Percentiles rank a stretch among this genome's conserved stretches.
These are phyloP conservation scores for Brachypodium distachyon DNA, from an alignment of 202 grass and related monocot species.

Conservation along the genomic window DNA sequence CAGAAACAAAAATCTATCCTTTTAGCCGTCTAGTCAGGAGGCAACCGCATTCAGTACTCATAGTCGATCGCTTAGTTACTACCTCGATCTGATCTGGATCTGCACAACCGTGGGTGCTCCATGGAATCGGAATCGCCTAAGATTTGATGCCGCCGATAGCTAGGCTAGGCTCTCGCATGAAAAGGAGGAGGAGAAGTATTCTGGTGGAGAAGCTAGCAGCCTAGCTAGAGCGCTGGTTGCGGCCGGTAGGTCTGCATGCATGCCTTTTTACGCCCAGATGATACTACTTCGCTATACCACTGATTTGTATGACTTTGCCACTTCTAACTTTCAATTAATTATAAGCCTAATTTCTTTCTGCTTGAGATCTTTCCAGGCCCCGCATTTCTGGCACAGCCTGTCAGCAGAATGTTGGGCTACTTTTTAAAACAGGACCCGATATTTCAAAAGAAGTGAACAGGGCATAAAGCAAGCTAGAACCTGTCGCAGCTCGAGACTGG, in stretches of 20 bases:
- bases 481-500: no score
- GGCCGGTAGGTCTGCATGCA: neutral
- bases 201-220: neutral
- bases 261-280: neutral
- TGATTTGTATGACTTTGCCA: neutral
- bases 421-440: neutral
- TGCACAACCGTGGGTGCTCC: conserved; percentile 26
- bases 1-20: neutral
- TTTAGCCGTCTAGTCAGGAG: conserved; percentile 27
- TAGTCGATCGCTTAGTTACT: neutral
- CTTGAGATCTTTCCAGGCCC: neutral
- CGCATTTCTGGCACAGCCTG: neutral
- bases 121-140: conserved; percentile 11
- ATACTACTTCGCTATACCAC: neutral
- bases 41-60: neutral
- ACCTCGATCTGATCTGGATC: no score
- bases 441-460: neutral
- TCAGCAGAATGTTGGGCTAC: neutral
- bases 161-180: neutral
- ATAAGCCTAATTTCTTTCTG: neutral
- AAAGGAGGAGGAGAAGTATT: neutral
- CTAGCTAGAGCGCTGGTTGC: neutral
- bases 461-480: neutral
- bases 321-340: neutral
- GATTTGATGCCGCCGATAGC: conserved; percentile 27